Evolutionary conservation across 352 stramenopile species (phyloP).

Genomic region (Pythium myriotylum): DNA sequence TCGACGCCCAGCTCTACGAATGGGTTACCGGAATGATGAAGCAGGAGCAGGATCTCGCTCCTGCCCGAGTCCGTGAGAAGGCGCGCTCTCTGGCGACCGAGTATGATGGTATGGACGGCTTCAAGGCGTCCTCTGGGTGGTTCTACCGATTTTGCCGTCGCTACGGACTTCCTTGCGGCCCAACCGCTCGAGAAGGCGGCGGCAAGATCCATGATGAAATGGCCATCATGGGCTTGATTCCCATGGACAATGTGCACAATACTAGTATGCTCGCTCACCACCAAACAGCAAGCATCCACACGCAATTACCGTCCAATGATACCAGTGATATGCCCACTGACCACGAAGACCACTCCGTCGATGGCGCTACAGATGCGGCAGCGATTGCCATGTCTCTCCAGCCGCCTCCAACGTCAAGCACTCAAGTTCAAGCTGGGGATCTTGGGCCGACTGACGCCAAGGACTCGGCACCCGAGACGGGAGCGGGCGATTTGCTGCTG

Average conservation of each 20-base stretch:
- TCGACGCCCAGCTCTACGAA: conserved; percentile 44
- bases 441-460: neutral
- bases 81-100: conserved; percentile 33
- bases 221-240: neutral
- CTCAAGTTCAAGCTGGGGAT: no score
- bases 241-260: conserved; percentile 1
- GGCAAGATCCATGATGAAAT: conserved; percentile 6
- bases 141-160: conserved; percentile 57
- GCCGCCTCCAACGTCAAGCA: neutral
- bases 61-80: conserved; percentile 37
- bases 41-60: conserved; percentile 29
- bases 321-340: neutral
- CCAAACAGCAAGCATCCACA: neutral
- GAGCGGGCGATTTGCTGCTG: conserved; percentile 18
- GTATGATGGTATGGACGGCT: conserved; percentile 43
- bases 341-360: neutral
- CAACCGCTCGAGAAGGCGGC: conserved; percentile 3
- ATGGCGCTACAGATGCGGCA: neutral
- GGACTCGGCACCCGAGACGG: neutral
- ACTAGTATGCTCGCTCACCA: conserved; percentile 2
- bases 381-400: conserved; percentile 19
- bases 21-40: conserved; percentile 35
- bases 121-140: conserved; percentile 61
- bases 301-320: neutral
- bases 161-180: conserved; percentile 36